Percentiles rank a stretch among this genome's conserved stretches.
These are phyloP conservation scores for Populus tremula DNA, from an alignment of 345 rosid species.

Conservation along the genomic window DNA sequence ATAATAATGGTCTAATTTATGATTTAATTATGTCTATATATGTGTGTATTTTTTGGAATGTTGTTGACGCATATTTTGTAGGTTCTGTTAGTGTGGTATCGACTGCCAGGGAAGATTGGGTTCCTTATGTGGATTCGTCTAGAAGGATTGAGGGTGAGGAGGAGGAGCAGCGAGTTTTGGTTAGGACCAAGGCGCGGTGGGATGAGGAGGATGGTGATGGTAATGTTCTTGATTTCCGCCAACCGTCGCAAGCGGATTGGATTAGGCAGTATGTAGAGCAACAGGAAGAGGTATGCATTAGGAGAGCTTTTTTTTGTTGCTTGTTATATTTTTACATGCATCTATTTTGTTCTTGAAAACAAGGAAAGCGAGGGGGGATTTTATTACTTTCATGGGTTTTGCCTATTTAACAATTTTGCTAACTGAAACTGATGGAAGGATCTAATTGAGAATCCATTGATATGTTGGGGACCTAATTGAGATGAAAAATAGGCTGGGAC, in stretches of 20 bases:
- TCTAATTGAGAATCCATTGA: too few relatives aligned
- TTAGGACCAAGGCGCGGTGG: conserved; percentile 46
- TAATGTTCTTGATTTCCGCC: conserved; percentile 44
- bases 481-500: too few relatives aligned
- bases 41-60: not conserved
- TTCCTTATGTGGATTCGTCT: conserved; percentile 39
- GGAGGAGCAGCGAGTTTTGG: conserved; percentile 30
- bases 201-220: conserved; percentile 44
- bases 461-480: too few relatives aligned
- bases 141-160: conserved; percentile 32
- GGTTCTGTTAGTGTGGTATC: conserved; percentile 75
- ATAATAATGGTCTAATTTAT: not conserved
- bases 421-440: too few relatives aligned
- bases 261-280: conserved; percentile 77
- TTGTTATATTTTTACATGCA: not conserved
- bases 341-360: too few relatives aligned
- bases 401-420: too few relatives aligned
- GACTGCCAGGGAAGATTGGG: conserved; percentile 54
- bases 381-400: too few relatives aligned
- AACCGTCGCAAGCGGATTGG: conserved; percentile 88
- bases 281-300: conserved; percentile 66
- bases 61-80: conserved; percentile 7
- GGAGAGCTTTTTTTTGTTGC: not conserved
- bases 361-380: too few relatives aligned
- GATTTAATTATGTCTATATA: not conserved